phyloP scores from a whole-genome alignment of 257 asterid genomes.

The Eustoma russellianum region DNA sequence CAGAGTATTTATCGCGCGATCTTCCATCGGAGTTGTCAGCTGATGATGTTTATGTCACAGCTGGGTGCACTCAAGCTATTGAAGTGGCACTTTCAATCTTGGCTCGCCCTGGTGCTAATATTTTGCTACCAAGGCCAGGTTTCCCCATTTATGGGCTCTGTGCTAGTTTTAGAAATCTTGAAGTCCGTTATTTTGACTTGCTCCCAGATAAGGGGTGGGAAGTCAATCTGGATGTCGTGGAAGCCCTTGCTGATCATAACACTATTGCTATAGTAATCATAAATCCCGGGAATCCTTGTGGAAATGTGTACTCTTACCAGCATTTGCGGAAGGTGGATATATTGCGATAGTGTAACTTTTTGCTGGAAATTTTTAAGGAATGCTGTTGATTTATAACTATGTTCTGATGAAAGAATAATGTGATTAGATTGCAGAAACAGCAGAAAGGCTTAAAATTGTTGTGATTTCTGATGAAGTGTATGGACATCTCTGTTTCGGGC shows the following conservation, averaged over 20 bases:
- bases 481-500: conserved; percentile 76
- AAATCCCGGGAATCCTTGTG: conserved; percentile 94
- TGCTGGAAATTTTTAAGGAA: neutral
- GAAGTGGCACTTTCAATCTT: conserved; percentile 51
- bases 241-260: conserved; percentile 65
- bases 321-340: conserved; percentile 60
- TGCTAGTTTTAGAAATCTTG: conserved; percentile 55
- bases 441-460: conserved; percentile 49
- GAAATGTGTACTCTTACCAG: conserved; percentile 53
- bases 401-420: neutral
- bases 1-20: conserved; percentile 60
- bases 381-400: neutral
- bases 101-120: conserved; percentile 63
- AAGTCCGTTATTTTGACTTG: conserved; percentile 58
- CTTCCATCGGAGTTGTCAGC: conserved; percentile 45
- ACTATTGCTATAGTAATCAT: conserved; percentile 68
- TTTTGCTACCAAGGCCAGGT: conserved; percentile 79
- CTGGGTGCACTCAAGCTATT: conserved; percentile 89
- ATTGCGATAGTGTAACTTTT: neutral
- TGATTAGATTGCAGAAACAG: conserved; percentile 64
- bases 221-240: conserved; percentile 55
- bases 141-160: conserved; percentile 72
- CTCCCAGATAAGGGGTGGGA: conserved; percentile 59
- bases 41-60: conserved; percentile 66
- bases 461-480: conserved; percentile 86